Evolutionary conservation across 192 early-diverging fungal species (phyloP), one percentile per base, ranked within the genome.

Genomic region (Podochytrium sp.): DNA sequence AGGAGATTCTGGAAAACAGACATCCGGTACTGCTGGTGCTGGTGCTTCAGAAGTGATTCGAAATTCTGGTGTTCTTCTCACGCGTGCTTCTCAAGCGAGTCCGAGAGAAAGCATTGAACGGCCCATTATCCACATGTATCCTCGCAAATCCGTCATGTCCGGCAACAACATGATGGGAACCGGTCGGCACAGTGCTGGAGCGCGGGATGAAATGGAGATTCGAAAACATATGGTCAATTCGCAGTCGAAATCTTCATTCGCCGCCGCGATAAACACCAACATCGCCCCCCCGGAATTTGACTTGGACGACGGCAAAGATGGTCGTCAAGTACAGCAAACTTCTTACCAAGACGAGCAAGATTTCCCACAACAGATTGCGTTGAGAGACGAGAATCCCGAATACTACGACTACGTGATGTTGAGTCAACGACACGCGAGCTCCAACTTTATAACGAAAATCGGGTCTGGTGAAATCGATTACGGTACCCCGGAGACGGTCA

Each of bases 381-480:
- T 53, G 1, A 73, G 77, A 27, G 74, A 81, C 25, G 68, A 66
- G 1, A 84, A 84, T 51, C 67, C 61, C 2, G 86, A 86, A 16
- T 84, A 88, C 71, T 79, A 78, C 62, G 86, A 88, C 32, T 89
- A 89, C 69, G 78, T 89, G 20, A 73, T 86, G 66, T 78, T 86
- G 25, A 75, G 63, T 16, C 85, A 87, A 58, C 78, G 86, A 1
- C 83, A 83, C 53, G 75, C 83, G 1, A 75, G 64, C 37, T 85
- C 78, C 25, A 81, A 88, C 40, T 89, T 89, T 65, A 89, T 89
- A 12, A 83, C 84, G 32, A 86, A 86, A 51, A 84, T 89, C 16
- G 87, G 87, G 56, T 82, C 79, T 12, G 65, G 71, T 2, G 86
- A 89, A 35, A 73, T 86, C 6, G 81, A 88, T 3, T 89, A 83